Conservation (phyloP, 2,329 filamentous ascomycete species). For the Bipolaris gigantea region DNA sequence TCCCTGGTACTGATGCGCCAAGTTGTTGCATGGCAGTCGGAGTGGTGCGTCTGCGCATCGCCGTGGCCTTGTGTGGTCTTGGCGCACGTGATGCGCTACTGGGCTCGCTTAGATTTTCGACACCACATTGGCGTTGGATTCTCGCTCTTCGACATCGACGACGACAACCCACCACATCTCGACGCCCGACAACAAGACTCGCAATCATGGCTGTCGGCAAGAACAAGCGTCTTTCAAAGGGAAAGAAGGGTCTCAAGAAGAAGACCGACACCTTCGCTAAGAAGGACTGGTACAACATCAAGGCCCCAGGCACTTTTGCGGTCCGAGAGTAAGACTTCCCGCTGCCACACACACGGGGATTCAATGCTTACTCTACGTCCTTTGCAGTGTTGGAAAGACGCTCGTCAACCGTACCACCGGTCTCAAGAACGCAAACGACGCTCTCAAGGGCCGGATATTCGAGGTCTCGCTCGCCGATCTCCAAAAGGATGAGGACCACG, state of each 20-base stretch:
- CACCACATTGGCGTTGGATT: slow-evolving; percentile 13
- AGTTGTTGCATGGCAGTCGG: not conserved
- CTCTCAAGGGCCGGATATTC: slow-evolving; percentile 97
- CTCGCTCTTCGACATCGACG: slow-evolving; percentile 33
- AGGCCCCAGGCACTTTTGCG: slow-evolving; percentile 96
- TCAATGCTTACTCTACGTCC: slow-evolving; percentile 36
- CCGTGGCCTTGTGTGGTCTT: slow-evolving; percentile 4
- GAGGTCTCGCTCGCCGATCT: slow-evolving; percentile 98
- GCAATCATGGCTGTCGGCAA: slow-evolving; percentile 84
- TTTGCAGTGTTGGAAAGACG: slow-evolving; percentile 92
- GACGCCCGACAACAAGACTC: slow-evolving; percentile 50
- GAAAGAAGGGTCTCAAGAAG: slow-evolving; percentile 99
- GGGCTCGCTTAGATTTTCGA: slow-evolving; percentile 11
- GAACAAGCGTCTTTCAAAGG: slow-evolving; percentile 99
- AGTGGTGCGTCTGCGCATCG: not conserved
- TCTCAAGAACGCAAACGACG: slow-evolving; percentile 99
- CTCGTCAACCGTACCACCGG: slow-evolving; percentile 98
- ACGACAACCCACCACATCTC: slow-evolving; percentile 34
- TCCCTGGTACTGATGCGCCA: not conserved
- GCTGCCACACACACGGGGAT: slow-evolving; percentile 19
- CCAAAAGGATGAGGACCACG: slow-evolving; percentile 99
- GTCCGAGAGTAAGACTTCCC: slow-evolving; percentile 80
- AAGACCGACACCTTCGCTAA: slow-evolving; percentile 97
- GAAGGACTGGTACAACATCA: slow-evolving; percentile 99
- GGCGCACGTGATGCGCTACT: slow-evolving; percentile 16